Evolutionary conservation across 495 filamentous ascomycete genomes (phyloP), one percentile per base, ranked within the genome.

Genomic region (Aspergillus egyptiacus): DNA sequence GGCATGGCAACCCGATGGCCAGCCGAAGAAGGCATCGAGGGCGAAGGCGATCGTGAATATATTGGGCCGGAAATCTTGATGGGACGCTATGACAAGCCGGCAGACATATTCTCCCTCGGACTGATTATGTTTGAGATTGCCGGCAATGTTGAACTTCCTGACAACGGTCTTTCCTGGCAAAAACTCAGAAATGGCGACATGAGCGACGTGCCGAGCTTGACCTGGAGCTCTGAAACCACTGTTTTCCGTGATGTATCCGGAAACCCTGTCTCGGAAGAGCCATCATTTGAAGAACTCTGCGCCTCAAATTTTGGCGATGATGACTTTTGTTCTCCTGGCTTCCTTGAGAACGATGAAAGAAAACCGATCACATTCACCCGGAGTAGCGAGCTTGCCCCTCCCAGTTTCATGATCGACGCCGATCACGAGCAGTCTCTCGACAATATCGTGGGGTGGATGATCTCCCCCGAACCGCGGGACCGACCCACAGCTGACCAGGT

Each of bases 1-100:
- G 93, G 93, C 32, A 81, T 97, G 77, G 90, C 93, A 33, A 79
- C 82, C n/a, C 55, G 68, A 13, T 88, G 84, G 81, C 90, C 91
- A 2, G 85, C 83, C 6, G 75, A 82, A 41, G 68, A 77, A 19
- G 81, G 80, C 19, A 82, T 94, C 30, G 93, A 98, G 46, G 82
- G 86, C 24, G 93, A 98, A 68, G 93, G 93, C 14, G 93, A 98
- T 59, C 86, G 93, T 36, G 87, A 93, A 60, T 98, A 98, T 61
- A 89, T 98, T 58, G 90, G 85, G 6, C 90, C 91, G 0, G 93
- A 98, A 61, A 86, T 95, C 37, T 76, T 98, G 10, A 76, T 74
- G 59, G 90, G 87, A 28, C 78, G 82, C 47, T 89, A 82, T 58
- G 91, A 95, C 66, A 93, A 93, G 60, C 86, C 93, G 3, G 83